Evolutionary conservation across 768 basidiomycete species (phyloP), one percentile per base, ranked within the genome.

Genomic region (Boletus rufocinnamomeus): DNA sequence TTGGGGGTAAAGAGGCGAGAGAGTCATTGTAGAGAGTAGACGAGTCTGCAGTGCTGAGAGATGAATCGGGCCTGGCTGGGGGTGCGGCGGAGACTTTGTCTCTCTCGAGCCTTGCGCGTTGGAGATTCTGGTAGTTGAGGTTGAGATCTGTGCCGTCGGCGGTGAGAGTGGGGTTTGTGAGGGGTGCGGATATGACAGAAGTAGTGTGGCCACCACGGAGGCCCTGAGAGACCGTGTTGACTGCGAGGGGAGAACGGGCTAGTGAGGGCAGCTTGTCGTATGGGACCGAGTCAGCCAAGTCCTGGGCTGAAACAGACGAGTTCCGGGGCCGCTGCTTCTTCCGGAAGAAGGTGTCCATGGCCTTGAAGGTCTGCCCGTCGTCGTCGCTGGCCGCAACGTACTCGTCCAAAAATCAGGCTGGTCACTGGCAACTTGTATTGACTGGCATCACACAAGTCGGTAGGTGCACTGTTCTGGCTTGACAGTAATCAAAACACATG

Each of bases 151-250:
- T 85, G 40, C 91, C 91, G 63, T 83, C 78, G 45, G 81, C 59
- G 2, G 89, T 90, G 56, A 93, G 83, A 14, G 85, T 84, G 7
- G 91, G 91, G 66, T 93, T 93, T 27, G 91, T 91, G 66, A 88
- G 87, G 9, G 91, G 91, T 6, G 91, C 91, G 32, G 89, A 92
- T 62, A 93, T 93, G 50, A 63, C 71, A 23, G 74, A 61, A 19
- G 64, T 65, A 11, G 53, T 37, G 1, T 58, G 50, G 47, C 40
- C 62, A 52, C 80, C 82, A 69, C 80, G 78, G 37, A 84, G 71
- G 44, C 80, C 83, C 67, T 87, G 85, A 35, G 78, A 82, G 51
- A 82, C 72, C 9, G 83, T 83, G 25, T 73, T 76, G 50, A 84
- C 83, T 40, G 87, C 73, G 40, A 86, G 65, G 27, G 89, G 88